Evolutionary conservation across 225 moss, liverwort and hornwort species (phyloP), one percentile per base, ranked within the genome.

Genomic region (Physcomitrium patens): DNA sequence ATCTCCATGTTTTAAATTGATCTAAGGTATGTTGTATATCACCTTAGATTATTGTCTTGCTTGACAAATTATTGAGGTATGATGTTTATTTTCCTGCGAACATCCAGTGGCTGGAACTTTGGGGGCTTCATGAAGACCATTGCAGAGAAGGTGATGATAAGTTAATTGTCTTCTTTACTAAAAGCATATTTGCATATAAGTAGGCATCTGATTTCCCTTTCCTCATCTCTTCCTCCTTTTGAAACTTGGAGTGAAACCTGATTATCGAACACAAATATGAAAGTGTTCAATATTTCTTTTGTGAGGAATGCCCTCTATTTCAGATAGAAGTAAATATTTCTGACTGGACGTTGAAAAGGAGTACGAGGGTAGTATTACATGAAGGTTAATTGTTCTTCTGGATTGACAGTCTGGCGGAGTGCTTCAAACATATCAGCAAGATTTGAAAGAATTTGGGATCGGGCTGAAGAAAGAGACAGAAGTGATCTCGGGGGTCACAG

Each of bases 391-490:
- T 63, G 15, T 53, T 43, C 6, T 56, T 22, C 43, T 62, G 22
- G 75, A 16, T 74, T 79, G 54, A 63, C 83, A 94, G 81, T 96
- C 96, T 42, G 91, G 85, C 69, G 96, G 94, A 73, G 92, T 96
- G 28, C 76, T 96, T 61, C 92, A 96, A 82, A 78, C 92, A 17
- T 96, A 96, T 70, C 94, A 96, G 83, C 91, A 89, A 66, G 96
- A 96, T 73, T 74, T 96, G 85, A 84, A 88, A 72, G 96, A 96
- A 80, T 96, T 96, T 54, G 89, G 93, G 10, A 88, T 94, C 48
- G 96, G 94, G 8, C 74, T 96, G 31, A 96, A 92, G 82, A 92
- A 89, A 79, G 96, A 96, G 83, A 84, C 96, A 0, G 84, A 88
- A 76, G 79, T 81, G 43, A 87, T 96, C 27, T 83, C 86, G 49